Evolutionary conservation across 495 filamentous ascomycete genomes (phyloP).

Genomic region (Lophium mytilinum): DNA sequence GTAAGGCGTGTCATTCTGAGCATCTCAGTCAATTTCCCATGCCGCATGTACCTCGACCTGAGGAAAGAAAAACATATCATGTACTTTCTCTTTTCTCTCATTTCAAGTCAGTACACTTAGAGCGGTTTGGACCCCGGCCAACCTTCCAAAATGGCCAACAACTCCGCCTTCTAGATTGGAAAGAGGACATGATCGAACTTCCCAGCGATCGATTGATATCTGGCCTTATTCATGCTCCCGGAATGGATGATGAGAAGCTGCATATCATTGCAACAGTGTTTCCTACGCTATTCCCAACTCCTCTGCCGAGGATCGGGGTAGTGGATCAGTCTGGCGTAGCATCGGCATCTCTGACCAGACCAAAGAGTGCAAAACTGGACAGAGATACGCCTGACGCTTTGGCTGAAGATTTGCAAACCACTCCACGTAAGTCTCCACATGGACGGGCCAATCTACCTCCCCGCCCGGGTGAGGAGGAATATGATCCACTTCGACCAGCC

Average conservation of each 20-base stretch:
- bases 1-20: conserved; percentile 45
- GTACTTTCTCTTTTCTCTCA: conserved; percentile 57
- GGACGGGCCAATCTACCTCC: conserved; percentile 1
- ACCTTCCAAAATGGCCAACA: conserved; percentile 18
- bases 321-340: conserved; percentile 26
- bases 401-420: conserved; percentile 14
- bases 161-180: conserved; percentile 48
- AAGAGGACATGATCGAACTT: conserved; percentile 60
- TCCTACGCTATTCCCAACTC: conserved; percentile 33
- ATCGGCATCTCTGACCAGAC: conserved; percentile 16
- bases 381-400: conserved; percentile 7
- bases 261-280: conserved; percentile 51
- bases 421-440: conserved; percentile 19
- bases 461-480: conserved; percentile 35
- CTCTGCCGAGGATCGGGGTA: conserved; percentile 29
- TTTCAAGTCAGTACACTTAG: conserved; percentile 54
- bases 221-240: conserved; percentile 39
- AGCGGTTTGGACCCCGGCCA: conserved; percentile 27
- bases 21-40: background rate
- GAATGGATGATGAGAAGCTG: conserved; percentile 50
- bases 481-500: conserved; percentile 37
- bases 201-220: conserved; percentile 45
- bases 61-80: conserved; percentile 46
- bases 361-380: conserved; percentile 17
- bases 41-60: conserved; percentile 23